Evolutionary conservation across 2,329 filamentous ascomycete genomes (phyloP).

Genomic region (Neofusicoccum kwambonambiense): DNA sequence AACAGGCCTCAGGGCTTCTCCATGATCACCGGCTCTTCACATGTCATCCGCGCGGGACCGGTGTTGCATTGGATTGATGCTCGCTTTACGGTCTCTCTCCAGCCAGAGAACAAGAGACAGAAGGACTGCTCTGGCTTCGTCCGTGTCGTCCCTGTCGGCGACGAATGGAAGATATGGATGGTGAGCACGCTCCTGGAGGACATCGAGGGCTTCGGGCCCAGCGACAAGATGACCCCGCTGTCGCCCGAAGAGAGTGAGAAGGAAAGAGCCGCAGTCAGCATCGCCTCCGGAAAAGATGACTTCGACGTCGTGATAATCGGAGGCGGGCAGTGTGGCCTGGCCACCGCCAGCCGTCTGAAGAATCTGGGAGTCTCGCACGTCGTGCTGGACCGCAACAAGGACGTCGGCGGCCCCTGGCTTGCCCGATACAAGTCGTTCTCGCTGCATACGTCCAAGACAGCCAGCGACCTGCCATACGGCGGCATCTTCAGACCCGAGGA

Average conservation of each 20-base stretch:
- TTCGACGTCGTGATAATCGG: constrained; percentile 28
- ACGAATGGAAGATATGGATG: constrained; percentile 42
- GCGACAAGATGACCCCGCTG: not conserved
- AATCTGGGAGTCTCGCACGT: constrained; percentile 44
- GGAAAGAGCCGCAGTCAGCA: constrained; percentile 31
- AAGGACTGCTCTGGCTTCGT: constrained; percentile 28
- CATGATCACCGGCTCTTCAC: constrained; percentile 23
- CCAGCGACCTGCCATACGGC: constrained; percentile 40
- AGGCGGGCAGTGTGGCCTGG: constrained; percentile 47
- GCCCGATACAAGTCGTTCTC: constrained; percentile 47
- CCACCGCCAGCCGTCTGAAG: constrained; percentile 44
- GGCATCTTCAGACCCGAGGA: constrained; percentile 32
- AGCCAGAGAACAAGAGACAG: constrained; percentile 25
- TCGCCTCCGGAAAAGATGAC: constrained; percentile 24
- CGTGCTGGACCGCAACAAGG: constrained; percentile 44
- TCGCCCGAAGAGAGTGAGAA: constrained; percentile 26
- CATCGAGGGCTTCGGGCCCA: constrained; percentile 37
- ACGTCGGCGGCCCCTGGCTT: constrained; percentile 48
- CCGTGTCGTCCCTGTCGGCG: constrained; percentile 31
- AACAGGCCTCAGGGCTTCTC: constrained; percentile 32
- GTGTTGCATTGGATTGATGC: constrained; percentile 33
- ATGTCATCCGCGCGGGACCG: constrained; percentile 19
- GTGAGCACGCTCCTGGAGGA: constrained; percentile 38
- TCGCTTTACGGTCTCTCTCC: constrained; percentile 30
- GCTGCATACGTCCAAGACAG: constrained; percentile 41